Base-by-base conservation (phyloP, 495 filamentous ascomycete species). In the Oleoguttula mirabilis region DNA sequence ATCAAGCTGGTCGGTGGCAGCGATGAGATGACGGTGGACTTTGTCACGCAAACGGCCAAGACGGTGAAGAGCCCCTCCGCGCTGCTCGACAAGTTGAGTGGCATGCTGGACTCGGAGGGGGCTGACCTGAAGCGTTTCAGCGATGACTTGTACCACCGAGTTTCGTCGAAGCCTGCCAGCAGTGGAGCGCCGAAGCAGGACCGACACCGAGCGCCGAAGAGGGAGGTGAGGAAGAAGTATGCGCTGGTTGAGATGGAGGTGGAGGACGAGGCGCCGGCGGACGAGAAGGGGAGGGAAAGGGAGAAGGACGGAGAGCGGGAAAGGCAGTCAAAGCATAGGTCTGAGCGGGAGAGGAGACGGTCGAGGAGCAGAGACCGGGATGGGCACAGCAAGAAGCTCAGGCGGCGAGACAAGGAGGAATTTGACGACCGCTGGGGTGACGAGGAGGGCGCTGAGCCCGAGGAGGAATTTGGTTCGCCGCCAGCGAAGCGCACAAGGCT, bases 381-480 rank as follows among this genome's bases (percentile, higher is more conserved):
- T 45, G 65, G 60, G 41, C 54, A 35, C 42, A 68, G 68, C 22
- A 71, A 70, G 55, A 76, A 68, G 55, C 61, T 72, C 52, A 67
- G 69, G 45, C 69, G 64, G 47, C 66, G 64, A 52, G 72, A 65
- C 5, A 20, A 38, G 11, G 48, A 41, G 16, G 76, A 80, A 39
- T 78, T 78, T 45, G 77, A 84, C 8, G 78, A 84, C 50, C 68
- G 82, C 21, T 88, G 83, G 83, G 83, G 79, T 11, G 84, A 88
- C 47, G 82, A 87, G 55, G 80, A 85, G 41, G 59, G 73, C 5
- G 70, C 69, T 23, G 69, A 72, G 32, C 63, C 59, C 32, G 60
- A 60, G 47, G 67, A 55, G 17, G 51, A 55, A 3, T 71, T 74
- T 17, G 34, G 32, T 7, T 49, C 45, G 8, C 47, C 50, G 11